Percentiles rank a stretch among this genome's conserved stretches.
These are phyloP conservation scores for Polytolypa hystricis DNA, from an alignment of 2,329 filamentous ascomycete species.

Conservation along the genomic window DNA sequence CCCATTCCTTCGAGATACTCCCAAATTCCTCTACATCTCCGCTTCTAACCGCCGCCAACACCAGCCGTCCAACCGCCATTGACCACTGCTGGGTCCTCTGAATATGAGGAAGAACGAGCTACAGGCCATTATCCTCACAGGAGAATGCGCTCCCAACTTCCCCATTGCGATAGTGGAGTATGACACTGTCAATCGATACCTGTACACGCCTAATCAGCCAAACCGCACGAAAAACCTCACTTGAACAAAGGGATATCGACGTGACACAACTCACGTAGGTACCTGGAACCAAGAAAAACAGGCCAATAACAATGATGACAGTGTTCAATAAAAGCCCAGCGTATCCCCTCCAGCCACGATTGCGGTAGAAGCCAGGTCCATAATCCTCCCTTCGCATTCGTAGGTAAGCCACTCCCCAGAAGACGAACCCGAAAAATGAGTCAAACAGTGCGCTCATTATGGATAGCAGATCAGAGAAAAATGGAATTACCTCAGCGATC, in stretches of 20 bases:
- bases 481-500: slow-evolving; percentile 85
- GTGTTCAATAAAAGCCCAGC: slow-evolving; percentile 50
- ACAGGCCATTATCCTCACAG: slow-evolving; percentile 45
- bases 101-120: too few relatives aligned
- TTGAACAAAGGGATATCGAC: neutral
- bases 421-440: slow-evolving; percentile 74
- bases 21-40: too few relatives aligned
- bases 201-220: slow-evolving; percentile 10
- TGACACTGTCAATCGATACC: slow-evolving; percentile 36
- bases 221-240: neutral
- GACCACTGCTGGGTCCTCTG: too few relatives aligned
- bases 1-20: too few relatives aligned
- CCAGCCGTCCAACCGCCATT: too few relatives aligned
- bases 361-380: slow-evolving; percentile 30
- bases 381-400: slow-evolving; percentile 33
- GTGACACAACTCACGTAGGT: slow-evolving; percentile 50
- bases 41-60: too few relatives aligned
- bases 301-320: slow-evolving; percentile 58
- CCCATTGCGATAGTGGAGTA: slow-evolving; percentile 57
- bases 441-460: slow-evolving; percentile 66
- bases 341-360: slow-evolving; percentile 33
- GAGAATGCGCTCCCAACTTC: slow-evolving; percentile 62
- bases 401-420: slow-evolving; percentile 48
- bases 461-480: slow-evolving; percentile 62
- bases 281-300: slow-evolving; percentile 72